These are phyloP conservation scores for Trypanosoma rangeli DNA, from an alignment of 208 protist species.

Conservation along the genomic window DNA sequence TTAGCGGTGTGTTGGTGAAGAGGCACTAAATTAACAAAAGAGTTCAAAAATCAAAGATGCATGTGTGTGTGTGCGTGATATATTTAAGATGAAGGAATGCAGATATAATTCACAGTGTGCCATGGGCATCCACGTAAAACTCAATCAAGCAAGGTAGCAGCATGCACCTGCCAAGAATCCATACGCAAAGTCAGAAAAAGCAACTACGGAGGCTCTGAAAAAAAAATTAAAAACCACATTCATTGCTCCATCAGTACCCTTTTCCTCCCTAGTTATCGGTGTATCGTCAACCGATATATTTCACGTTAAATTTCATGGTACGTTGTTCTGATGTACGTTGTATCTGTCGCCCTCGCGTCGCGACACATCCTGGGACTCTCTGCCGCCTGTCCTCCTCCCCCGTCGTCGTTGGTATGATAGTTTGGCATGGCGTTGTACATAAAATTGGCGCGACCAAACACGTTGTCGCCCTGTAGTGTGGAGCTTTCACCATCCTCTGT, in stretches of 20 bases:
- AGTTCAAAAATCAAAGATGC: neutral
- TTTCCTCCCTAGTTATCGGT: neutral
- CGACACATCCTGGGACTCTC: neutral
- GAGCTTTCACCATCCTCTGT: neutral
- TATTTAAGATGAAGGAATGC: neutral
- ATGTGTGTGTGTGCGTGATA: too few relatives aligned
- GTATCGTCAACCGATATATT: neutral
- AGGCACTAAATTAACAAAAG: conserved; percentile 7
- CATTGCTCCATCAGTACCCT: neutral
- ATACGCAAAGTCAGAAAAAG: too few relatives aligned
- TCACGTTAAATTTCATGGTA: conserved; percentile 4
- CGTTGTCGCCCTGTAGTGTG: neutral
- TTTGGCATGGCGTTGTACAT: neutral
- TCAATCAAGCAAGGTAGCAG: neutral
- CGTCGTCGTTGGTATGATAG: neutral
- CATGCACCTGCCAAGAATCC: too few relatives aligned
- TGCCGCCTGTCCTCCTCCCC: neutral
- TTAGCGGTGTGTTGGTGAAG: neutral
- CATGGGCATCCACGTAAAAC: neutral
- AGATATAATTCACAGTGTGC: neutral
- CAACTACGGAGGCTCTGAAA: neutral
- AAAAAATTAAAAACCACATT: neutral
- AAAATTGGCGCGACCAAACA: neutral
- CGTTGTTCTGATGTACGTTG: neutral
- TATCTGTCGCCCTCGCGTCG: neutral